phyloP scores from a whole-genome alignment of 306 rosid genomes.

The Glycine latifolia region DNA sequence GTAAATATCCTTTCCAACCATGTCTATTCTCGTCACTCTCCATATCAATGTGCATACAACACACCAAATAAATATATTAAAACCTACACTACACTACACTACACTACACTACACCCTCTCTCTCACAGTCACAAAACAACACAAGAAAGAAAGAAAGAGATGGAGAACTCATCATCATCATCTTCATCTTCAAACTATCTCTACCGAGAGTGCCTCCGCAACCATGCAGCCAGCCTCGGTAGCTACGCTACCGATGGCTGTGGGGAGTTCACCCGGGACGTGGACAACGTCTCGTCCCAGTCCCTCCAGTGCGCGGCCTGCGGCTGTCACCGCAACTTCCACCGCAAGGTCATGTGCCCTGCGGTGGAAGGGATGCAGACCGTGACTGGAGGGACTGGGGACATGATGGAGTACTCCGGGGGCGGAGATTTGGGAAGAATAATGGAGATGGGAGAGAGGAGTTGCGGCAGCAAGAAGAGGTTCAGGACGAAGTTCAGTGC shows the following conservation, averaged over 20 bases:
- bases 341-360: slow-evolving; percentile 63
- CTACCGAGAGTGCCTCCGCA: slow-evolving; percentile 79
- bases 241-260: slow-evolving; percentile 97
- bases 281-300: slow-evolving; percentile 7
- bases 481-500: slow-evolving; percentile 71
- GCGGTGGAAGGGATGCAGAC: neutral
- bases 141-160: neutral
- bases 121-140: no score
- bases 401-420: slow-evolving; percentile 52
- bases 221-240: slow-evolving; percentile 95
- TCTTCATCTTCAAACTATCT: slow-evolving; percentile 46
- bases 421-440: slow-evolving; percentile 39
- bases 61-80: neutral
- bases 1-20: slow-evolving; percentile 44
- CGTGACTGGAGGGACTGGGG: neutral
- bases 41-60: no score
- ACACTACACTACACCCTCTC: no score
- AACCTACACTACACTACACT: no score
- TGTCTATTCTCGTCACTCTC: slow-evolving; percentile 51
- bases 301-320: slow-evolving; percentile 75
- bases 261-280: slow-evolving; percentile 78
- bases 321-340: slow-evolving; percentile 91
- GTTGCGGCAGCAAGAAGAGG: slow-evolving; percentile 62
- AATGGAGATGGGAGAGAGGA: slow-evolving; percentile 40
- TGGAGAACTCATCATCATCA: slow-evolving; percentile 43